phyloP scores from a whole-genome alignment of 495 filamentous ascomycete genomes.

The Xylaria nigripes region DNA sequence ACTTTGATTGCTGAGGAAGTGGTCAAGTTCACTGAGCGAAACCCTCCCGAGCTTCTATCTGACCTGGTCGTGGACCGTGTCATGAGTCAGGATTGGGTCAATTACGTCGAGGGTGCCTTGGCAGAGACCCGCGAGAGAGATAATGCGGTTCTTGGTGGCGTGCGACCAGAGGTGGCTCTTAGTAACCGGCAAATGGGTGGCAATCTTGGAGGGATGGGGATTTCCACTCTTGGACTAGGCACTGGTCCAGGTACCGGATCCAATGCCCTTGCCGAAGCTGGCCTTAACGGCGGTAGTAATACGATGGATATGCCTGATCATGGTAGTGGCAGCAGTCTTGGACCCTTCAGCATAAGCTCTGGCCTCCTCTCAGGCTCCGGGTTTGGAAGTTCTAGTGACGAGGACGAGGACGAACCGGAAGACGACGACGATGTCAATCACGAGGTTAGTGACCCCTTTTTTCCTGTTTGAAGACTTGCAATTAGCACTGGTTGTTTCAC shows the following conservation, averaged over 20 bases:
- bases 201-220: slow-evolving; percentile 39
- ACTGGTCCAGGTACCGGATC: slow-evolving; percentile 54
- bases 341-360: slow-evolving; percentile 57
- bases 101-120: slow-evolving; percentile 90
- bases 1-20: slow-evolving; percentile 98
- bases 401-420: slow-evolving; percentile 93
- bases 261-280: slow-evolving; percentile 68
- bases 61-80: slow-evolving; percentile 81
- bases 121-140: slow-evolving; percentile 93
- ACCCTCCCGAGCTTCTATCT: slow-evolving; percentile 79
- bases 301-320: slow-evolving; percentile 62
- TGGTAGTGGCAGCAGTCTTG: slow-evolving; percentile 55
- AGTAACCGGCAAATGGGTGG: slow-evolving; percentile 37
- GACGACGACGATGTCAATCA: slow-evolving; percentile 57
- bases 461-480: neutral
- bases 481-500: neutral
- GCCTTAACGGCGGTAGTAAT: slow-evolving; percentile 48
- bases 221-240: slow-evolving; percentile 34
- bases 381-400: slow-evolving; percentile 93
- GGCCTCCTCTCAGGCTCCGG: slow-evolving; percentile 69
- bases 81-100: slow-evolving; percentile 79
- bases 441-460: slow-evolving; percentile 35
- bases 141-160: slow-evolving; percentile 96
- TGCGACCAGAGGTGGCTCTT: slow-evolving; percentile 79
- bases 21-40: slow-evolving; percentile 94